A percentile compares a stretch with the other conserved stretches of the same genome.
Conservation (phyloP, 225 moss, liverwort and hornwort species). For the Polytrichum formosum region DNA sequence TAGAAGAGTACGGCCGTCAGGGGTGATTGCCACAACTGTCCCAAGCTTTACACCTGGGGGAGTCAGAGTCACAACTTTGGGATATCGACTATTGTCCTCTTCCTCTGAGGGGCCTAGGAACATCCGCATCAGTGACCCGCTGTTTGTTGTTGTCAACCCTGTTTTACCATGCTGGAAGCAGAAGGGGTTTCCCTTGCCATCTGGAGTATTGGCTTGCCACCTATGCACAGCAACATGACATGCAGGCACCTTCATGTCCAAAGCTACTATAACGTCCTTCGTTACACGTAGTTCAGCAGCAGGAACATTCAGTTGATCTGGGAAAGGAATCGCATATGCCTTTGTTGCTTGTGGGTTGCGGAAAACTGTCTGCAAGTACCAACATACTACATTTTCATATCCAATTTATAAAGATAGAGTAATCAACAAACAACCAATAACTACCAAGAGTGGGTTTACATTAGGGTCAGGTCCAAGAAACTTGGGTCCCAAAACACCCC, state of each 20-base stretch:
- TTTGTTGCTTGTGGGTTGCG: conserved; percentile 87
- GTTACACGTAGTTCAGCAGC: conserved; percentile 80
- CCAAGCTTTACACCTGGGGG: conserved; percentile 70
- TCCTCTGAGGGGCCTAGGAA: conserved; percentile 57
- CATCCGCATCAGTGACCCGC: conserved; percentile 80
- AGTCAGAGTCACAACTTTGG: conserved; percentile 63
- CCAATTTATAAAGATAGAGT: not conserved
- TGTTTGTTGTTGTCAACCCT: conserved; percentile 42
- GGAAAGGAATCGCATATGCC: conserved; percentile 83
- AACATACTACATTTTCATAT: not conserved
- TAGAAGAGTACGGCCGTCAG: conserved; percentile 88
- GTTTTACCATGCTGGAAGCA: conserved; percentile 83
- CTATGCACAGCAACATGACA: conserved; percentile 92
- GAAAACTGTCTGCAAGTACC: conserved; percentile 77
- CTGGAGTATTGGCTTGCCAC: conserved; percentile 96
- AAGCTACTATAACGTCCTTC: conserved; percentile 63
- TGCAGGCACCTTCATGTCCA: conserved; percentile 90
- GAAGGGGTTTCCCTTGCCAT: conserved; percentile 88
- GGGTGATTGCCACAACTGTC: conserved; percentile 72
- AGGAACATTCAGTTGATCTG: conserved; percentile 86
- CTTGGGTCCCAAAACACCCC: too few species aligned
- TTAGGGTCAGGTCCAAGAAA: too few species aligned
- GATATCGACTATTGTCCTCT: conserved; percentile 58
- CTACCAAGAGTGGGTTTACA: too few species aligned
- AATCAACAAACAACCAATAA: conserved; percentile 5